Base-by-base conservation (phyloP, 192 early-diverging fungal genomes). In the Cetraspora pellucida region DNA sequence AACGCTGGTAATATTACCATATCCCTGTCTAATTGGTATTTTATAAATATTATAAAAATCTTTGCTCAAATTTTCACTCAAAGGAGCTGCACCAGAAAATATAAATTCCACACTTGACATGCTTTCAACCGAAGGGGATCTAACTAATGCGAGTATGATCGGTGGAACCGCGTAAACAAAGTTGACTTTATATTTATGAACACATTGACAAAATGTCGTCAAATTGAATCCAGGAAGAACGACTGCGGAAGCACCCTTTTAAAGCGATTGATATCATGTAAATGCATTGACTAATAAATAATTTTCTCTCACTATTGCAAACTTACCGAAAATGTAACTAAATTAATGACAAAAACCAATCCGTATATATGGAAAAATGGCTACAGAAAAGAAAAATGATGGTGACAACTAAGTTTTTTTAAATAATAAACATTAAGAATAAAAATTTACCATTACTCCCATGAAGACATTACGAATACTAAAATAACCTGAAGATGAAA, bases 81-180 rank as follows among this genome's bases (percentile, higher is more conserved):
- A 69, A 21, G 94, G 94, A 2, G 94, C 94, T 16, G 92, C 94
- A 13, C 91, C 94, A 10, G 79, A 85, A 59, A 90, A 80, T 55
- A 89, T 60, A 19, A 74, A 63, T 50, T 81, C 73, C 5, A 94
- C 67, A 27, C 78, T 81, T 10, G 85, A 81, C 37, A 95, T 78
- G 61, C 90, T 85, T 10, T 86, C 81, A 9, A 91, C 84, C 44
- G 89, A 58, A 7, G 91, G 89, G 23, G 85, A 78, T 63, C 93
- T 93, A 43, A 88, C 84, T 37, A 95, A 79, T 54, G 82, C 78
- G 8, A 95, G 25, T 19, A 88, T 77, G 75, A 94, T 90, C 46
- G 93, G 93, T 21, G 94, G 92, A 11, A 91, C 92, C 13, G 85
- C 44, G 58, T 81, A 70, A 47, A 79, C 65, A 16, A 77, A 63